Evolutionary conservation across 1,139 yeast species (phyloP).

Genomic region (Diutina neorugosa): DNA sequence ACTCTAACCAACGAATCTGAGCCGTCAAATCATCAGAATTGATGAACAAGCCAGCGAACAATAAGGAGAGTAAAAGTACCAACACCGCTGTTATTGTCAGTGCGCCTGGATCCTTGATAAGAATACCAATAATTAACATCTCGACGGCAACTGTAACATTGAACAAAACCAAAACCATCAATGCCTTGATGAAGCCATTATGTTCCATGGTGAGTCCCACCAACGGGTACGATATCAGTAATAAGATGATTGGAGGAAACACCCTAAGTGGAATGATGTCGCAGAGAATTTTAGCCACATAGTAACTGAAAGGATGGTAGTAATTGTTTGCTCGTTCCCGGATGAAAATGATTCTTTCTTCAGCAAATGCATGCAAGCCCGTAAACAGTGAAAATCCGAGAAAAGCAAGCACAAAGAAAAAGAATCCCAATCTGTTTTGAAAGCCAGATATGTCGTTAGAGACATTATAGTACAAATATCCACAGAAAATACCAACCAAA

Average conservation of each 20-base stretch:
- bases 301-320: conserved; percentile 78
- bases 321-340: conserved; percentile 92
- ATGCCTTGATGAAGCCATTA: conserved; percentile 63
- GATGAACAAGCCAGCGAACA: conserved; percentile 88
- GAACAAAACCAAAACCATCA: conserved; percentile 62
- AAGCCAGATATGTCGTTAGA: conserved; percentile 88
- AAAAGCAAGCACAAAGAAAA: conserved; percentile 78
- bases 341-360: conserved; percentile 78
- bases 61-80: conserved; percentile 66
- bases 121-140: conserved; percentile 75
- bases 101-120: conserved; percentile 83
- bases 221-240: conserved; percentile 83
- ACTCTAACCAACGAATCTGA: conserved; percentile 69
- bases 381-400: conserved; percentile 92
- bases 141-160: conserved; percentile 80
- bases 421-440: conserved; percentile 87
- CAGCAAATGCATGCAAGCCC: conserved; percentile 77
- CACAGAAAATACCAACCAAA: conserved; percentile 72
- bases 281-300: conserved; percentile 71
- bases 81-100: conserved; percentile 84
- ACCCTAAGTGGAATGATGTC: conserved; percentile 85
- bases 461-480: conserved; percentile 71
- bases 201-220: conserved; percentile 77
- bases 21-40: conserved; percentile 67
- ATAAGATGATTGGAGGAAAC: conserved; percentile 74